Base-by-base conservation (phyloP, 306 rosid genomes). In the Pyrus pyrifolia region DNA sequence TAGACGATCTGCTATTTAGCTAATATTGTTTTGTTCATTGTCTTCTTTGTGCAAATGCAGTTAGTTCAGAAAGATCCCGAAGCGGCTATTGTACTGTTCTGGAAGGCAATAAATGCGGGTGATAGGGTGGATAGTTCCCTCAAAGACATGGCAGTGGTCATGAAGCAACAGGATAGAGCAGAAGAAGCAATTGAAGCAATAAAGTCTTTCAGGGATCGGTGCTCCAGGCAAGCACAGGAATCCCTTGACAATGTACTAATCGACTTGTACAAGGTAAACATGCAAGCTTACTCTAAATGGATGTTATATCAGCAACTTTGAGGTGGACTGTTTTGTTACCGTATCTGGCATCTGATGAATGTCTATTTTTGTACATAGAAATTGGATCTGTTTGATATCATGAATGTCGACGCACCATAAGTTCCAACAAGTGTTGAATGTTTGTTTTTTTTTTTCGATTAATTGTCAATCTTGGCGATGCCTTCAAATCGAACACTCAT, bases 141-240 rank as follows among this genome's bases (percentile, higher is more conserved):
- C 4, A 94, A 94, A 70, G 98, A 95, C 74, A 95, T 95, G 98
- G 98, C 97, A 0, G 91, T 92, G 12, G 96, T 92, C 67, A 90
- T 95, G 98, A 95, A 95, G 83, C 96, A 90, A 52, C 83, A 87
- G 68, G 95, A 92, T 45, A 83, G 96, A 78, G 85, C 93, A 2
- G 89, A 90, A 81, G 97, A 95, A 89, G 98, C 96, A 58, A 90
- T 95, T 79, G 96, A 92, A 87, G 98, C 98, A 5, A 85, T 95
- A 22, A 82, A 71, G 52, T 90, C 97, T 11, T 92, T 89, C 74
- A 84, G 98, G 69, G 67, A 72, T 17, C 80, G 82, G 17, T 95
- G 97, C 80, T 84, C 96, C 58, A 95, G 84, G 84, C 98, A 95
- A 74, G 91, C 98, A 46, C 98, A 95, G 66, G 98, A 90, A 31